A percentile compares a stretch with the other conserved stretches of the same genome.
phyloP scores from a whole-genome alignment of 1,284 basidiomycete genomes.

The Trametes pubescens region DNA sequence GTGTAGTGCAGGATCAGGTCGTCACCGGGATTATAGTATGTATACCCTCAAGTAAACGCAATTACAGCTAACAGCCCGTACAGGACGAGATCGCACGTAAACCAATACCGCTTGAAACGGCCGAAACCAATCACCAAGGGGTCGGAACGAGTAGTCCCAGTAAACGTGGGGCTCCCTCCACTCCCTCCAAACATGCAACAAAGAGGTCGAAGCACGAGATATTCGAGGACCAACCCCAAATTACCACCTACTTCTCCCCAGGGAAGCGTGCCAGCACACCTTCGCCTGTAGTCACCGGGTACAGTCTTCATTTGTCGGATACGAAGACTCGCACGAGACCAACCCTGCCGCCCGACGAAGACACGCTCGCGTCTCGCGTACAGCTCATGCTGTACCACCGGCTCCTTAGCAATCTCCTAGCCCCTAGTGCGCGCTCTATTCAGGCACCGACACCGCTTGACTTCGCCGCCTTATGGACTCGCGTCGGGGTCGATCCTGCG shows the following conservation, averaged over 20 bases:
- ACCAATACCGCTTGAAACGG: conserved; percentile 25
- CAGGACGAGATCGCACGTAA: conserved; percentile 61
- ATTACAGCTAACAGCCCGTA: conserved; percentile 3
- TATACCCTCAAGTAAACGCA: conserved; percentile 42
- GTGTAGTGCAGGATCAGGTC: conserved; percentile 62
- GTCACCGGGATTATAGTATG: conserved; percentile 76
- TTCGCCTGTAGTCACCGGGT: not conserved
- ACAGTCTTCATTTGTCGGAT: conserved; percentile 66
- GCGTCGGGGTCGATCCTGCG: conserved; percentile 55
- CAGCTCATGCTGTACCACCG: conserved; percentile 89
- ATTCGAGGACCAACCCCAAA: conserved; percentile 31
- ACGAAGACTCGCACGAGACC: conserved; percentile 75
- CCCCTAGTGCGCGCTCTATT: conserved; percentile 38
- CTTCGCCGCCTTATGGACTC: conserved; percentile 64
- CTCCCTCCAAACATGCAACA: conserved; percentile 36
- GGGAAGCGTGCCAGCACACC: not conserved
- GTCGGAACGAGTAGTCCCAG: conserved; percentile 21
- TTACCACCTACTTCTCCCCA: conserved; percentile 40
- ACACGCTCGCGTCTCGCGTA: conserved; percentile 70
- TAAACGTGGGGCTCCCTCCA: conserved; percentile 32
- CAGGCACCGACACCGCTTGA: conserved; percentile 48
- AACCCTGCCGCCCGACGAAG: conserved; percentile 66
- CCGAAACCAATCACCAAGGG: not conserved
- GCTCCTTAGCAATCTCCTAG: conserved; percentile 65
- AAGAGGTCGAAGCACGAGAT: conserved; percentile 36